Base-by-base conservation (phyloP, 768 basidiomycete genomes). In the Trametes elegans region DNA sequence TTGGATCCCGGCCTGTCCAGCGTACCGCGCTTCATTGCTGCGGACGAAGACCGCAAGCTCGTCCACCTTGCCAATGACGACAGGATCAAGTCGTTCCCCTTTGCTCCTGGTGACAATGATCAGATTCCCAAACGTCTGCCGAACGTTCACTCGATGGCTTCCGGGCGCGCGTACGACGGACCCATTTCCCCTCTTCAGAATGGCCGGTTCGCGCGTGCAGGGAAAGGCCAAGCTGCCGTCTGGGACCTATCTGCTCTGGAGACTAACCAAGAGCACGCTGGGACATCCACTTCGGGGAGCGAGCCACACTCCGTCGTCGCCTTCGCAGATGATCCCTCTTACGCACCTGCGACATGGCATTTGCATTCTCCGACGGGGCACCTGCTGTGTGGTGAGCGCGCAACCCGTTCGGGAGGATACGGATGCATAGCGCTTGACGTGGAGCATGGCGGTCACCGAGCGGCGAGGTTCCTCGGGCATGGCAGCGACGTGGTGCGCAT, bases 71-170 rank as follows among this genome's bases (percentile, higher is more conserved):
- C 67, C 1, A 75, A 77, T 51, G 38, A 34, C 9, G 54, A 62
- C 14, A 60, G 73, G 13, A 55, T 77, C 55, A 77, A 76, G 53
- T 73, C 74, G 0, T 79, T 70, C 57, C 55, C 57, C 3, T 75
- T 72, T 67, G 64, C 43, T 1, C 27, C 55, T 2, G 44, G 59
- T 0, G 47, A 42, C 1, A 23, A 28, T 9, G 48, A 44, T 8
- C 29, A 35, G 6, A 27, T 38, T 16, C 44, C 54, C 6, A 44
- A 49, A 19, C 44, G 32, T 3, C 47, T 58, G 16, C 31, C 62
- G 3, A 66, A 67, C 2, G 63, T 66, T 0, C 76, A 77, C 45
- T 76, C 73, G 0, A 56, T 77, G 46, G 34, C 55, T 7, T 54
- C 65, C 6, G 26, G 50, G 6, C 39, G 32, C 18, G 50, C 48